Evolutionary conservation across 805 yeast genomes (phyloP), one percentile per base, ranked within the genome.

Genomic region (Nakazawaea populi): DNA sequence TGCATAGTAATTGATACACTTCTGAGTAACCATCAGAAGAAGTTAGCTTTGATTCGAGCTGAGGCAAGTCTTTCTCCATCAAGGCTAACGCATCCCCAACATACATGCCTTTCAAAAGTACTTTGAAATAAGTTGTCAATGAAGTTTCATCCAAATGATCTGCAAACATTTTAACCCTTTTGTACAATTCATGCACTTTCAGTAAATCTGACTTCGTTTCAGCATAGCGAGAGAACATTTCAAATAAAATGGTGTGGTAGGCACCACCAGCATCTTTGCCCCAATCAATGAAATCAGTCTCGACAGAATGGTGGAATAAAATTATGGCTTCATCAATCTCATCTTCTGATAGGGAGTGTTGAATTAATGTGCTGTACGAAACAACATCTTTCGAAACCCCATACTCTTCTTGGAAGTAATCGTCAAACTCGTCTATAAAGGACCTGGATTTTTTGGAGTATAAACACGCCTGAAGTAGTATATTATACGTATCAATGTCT

Each of bases 231-330:
- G 60, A 44, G 27, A 66, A 55, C 11, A 66, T 42, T 32, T 57
- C 58, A 45, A 66, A 65, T 18, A 68, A 49, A 1, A 59, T 52
- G 0, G 63, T 56, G 44, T 62, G 54, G 41, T 63, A 60, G 30
- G 56, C 56, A 1, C 67, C 65, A 52, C 63, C 62, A 44, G 57
- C 57, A 12, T 66, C 70, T 42, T 60, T 60, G 32, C 65, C 68
- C 82, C 83, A 79, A 30, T 70, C 69, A 5, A 72, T 68, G n/a
- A 56, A 50, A 36, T 76, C 79, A 30, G 67, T 58, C 5, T 61
- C 55, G 6, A 72, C 56, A 45, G 71, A 62, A 9, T 65, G 57
- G 5, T 69, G 57, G 57, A 74, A 76, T 6, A 69, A 42, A 14
- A 58, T 49, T 14, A 68, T 59, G 1, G 75, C 74, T 24, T 55